These are phyloP conservation scores for Xylaria longipes DNA, from an alignment of 495 filamentous ascomycete genomes.

Conservation along the genomic window DNA sequence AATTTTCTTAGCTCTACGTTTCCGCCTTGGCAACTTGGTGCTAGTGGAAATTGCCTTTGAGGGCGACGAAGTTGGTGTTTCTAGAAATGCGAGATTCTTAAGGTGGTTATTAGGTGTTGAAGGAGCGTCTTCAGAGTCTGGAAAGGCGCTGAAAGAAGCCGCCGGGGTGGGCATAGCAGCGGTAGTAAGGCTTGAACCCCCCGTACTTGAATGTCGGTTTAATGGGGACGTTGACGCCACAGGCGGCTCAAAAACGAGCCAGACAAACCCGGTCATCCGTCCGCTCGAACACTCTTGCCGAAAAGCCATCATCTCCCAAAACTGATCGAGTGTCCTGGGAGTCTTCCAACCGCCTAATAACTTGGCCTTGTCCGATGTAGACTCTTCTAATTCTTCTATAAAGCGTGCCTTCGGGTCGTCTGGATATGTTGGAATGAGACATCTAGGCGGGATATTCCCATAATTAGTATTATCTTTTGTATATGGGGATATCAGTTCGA, in stretches of 20 bases:
- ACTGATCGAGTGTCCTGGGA: conserved; percentile 81
- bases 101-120: conserved; percentile 26
- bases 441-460: conserved; percentile 70
- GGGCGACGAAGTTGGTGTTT: conserved; percentile 19
- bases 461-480: conserved; percentile 59
- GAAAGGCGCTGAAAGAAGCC: conserved; percentile 36
- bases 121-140: background rate
- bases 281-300: conserved; percentile 95
- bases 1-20: conserved; percentile 45
- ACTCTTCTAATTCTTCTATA: conserved; percentile 84
- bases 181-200: conserved; percentile 5
- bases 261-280: conserved; percentile 89
- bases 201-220: conserved; percentile 5
- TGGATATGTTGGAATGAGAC: conserved; percentile 87
- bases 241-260: conserved; percentile 78
- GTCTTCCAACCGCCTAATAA: conserved; percentile 73
- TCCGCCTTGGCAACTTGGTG: conserved; percentile 34
- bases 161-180: conserved; percentile 29
- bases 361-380: conserved; percentile 62
- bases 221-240: background rate
- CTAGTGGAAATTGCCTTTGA: conserved; percentile 25
- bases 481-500: conserved; percentile 67
- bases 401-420: conserved; percentile 97
- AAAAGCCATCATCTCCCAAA: conserved; percentile 99
- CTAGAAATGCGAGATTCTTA: conserved; percentile 1